Base-by-base conservation (phyloP, 768 basidiomycete genomes). In the Russula olivacea region DNA sequence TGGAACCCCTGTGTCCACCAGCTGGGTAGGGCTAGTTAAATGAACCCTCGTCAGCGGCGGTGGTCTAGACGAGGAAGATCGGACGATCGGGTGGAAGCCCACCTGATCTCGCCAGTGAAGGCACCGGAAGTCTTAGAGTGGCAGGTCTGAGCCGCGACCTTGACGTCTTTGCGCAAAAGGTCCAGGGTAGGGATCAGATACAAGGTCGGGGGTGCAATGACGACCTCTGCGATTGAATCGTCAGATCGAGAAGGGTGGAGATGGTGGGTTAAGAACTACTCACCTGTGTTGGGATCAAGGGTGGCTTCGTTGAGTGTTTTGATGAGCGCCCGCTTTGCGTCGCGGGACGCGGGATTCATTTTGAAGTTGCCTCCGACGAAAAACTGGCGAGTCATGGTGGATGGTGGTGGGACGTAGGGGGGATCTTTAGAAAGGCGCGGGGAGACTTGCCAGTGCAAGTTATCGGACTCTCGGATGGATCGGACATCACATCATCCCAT, bases 291-390 rank as follows among this genome's bases (percentile, higher is more conserved):
- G 25, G 84, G 77, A 73, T 96, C 91, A 56, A 98, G 76, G 55
- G 84, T 78, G 57, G 93, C 92, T 4, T 83, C 75, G 78, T 97
- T 97, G 58, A 99, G 77, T 54, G 78, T 72, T 56, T 83, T 75
- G 69, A 91, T 76, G 71, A 99, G 82, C 49, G 78, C 76, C 67
- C 77, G 77, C 74, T 89, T 87, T 68, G 84, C 80, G 66, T 80
- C 80, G 66, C 79, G 79, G 41, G 86, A 82, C 62, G 79, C 78
- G 32, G 90, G 90, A 79, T 98, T 96, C 87, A 98, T 88, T 81
- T 98, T 99, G 85, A 96, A 98, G 83, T 98, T 98, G 34, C 94
- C 92, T 66, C 96, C 96, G 70, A 91, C 93, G 72, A 97, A 95
- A 79, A 95, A 96, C 74, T 84, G 79, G 72, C 93, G 91, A 65